These are phyloP conservation scores for Parachaetomium inaequale DNA, from an alignment of 495 filamentous ascomycete species.

Conservation along the genomic window DNA sequence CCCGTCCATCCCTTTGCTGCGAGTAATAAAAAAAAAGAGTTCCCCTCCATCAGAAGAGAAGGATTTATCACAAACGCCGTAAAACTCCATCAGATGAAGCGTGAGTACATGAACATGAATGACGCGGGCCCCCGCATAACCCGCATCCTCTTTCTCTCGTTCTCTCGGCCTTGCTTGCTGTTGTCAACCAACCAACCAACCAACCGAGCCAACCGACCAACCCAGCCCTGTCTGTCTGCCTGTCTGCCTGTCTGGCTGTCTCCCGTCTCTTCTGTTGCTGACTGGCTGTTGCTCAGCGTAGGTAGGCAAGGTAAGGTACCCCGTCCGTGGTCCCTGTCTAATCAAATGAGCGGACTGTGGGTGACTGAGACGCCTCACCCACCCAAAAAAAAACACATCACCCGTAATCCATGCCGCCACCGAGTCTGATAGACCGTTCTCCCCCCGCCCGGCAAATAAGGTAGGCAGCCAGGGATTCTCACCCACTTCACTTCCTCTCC, in stretches of 20 bases:
- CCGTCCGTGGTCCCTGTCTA: too few species aligned
- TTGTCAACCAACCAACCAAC: background rate
- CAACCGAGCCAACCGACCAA: background rate
- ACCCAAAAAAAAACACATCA: background rate
- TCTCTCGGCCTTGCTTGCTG: background rate
- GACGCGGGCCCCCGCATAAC: background rate
- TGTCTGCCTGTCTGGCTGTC: too few species aligned
- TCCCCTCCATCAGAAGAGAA: constrained; percentile 3
- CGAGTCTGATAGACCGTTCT: too few species aligned
- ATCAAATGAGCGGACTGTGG: constrained; percentile 2
- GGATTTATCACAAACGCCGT: background rate
- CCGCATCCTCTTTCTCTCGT: background rate
- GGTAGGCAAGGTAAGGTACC: too few species aligned
- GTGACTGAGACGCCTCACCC: background rate
- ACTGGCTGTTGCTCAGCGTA: too few species aligned
- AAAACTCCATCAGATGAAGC: constrained; percentile 11
- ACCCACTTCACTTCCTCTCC: too few species aligned
- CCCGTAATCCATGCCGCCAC: background rate
- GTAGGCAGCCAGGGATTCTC: too few species aligned
- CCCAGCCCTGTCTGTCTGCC: background rate
- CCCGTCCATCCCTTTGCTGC: background rate
- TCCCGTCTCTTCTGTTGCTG: too few species aligned
- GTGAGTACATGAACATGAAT: constrained; percentile 7
- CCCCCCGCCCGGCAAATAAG: too few species aligned
- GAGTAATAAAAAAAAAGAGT: background rate